Conservation (phyloP, 2,329 filamentous ascomycete species). For the Alternaria arborescens region DNA sequence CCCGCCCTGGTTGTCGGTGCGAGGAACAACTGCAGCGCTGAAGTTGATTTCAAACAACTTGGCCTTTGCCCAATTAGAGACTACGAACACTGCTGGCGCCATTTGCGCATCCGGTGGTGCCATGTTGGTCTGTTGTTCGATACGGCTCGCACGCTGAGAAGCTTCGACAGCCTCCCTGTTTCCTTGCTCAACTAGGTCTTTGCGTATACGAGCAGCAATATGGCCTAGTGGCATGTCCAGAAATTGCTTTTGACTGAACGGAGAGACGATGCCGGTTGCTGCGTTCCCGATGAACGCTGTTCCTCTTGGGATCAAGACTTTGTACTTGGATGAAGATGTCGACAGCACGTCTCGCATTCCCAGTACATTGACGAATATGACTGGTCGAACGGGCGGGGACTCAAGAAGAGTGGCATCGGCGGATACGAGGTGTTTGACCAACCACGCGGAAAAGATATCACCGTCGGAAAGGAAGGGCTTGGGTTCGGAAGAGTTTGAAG, state of each 20-base stretch:
- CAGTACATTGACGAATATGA: slow-evolving; percentile 37
- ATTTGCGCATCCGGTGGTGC: background rate
- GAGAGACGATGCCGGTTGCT: slow-evolving; percentile 7
- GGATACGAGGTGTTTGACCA: slow-evolving; percentile 17
- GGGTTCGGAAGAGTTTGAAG: background rate
- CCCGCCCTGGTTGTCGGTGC: no score
- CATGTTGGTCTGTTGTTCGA: background rate
- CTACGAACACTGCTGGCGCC: slow-evolving; percentile 12
- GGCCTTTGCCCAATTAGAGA: slow-evolving; percentile 29
- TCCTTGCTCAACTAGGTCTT: slow-evolving; percentile 26
- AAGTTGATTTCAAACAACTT: slow-evolving; percentile 29
- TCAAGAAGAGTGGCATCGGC: slow-evolving; percentile 13
- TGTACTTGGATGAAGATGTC: slow-evolving; percentile 15
- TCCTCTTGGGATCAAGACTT: slow-evolving; percentile 19
- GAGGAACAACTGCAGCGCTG: slow-evolving; percentile 18
- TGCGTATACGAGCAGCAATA: slow-evolving; percentile 33
- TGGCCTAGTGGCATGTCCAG: slow-evolving; percentile 28
- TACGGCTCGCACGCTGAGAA: background rate
- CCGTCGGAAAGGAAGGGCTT: slow-evolving; percentile 34
- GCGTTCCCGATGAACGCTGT: slow-evolving; percentile 30
- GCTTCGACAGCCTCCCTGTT: slow-evolving; percentile 30
- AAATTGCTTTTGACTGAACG: slow-evolving; percentile 23
- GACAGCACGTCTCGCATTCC: slow-evolving; percentile 30
- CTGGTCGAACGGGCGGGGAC: slow-evolving; percentile 12
- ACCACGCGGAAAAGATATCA: slow-evolving; percentile 28